Evolutionary conservation across 116 monocot species (phyloP), one percentile per base, ranked within the genome.

Genomic region (Thalassia testudinum): DNA sequence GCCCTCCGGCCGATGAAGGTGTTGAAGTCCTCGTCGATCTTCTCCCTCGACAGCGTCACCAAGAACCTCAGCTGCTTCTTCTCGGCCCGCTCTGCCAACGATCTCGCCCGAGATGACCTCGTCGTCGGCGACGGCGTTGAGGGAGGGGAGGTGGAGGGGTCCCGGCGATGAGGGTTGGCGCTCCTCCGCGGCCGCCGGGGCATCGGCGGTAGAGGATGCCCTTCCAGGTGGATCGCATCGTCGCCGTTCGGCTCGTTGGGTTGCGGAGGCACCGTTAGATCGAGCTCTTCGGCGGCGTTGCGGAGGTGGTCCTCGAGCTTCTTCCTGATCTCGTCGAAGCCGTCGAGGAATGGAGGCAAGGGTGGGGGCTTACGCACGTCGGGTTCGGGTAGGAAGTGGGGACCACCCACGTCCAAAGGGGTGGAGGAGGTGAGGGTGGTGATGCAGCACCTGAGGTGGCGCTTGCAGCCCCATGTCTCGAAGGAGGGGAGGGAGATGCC

Each of bases 11-110:
- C 84, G 21, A 76, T 84, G 60, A 84, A 28, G 21, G 75, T 54
- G 47, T 69, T 79, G 53, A 79, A n/a, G 60, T 85, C 84, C 72
- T 85, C 84, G 24, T 79, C 76, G 64, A 85, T 76, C 72, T n/a
- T n/a, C n/a, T n/a, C n/a, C n/a, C n/a, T n/a, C n/a, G n/a, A n/a
- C n/a, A n/a, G n/a, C n/a, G n/a, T n/a, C n/a, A n/a, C n/a, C n/a
- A n/a, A n/a, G n/a, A n/a, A n/a, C n/a, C n/a, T n/a, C n/a, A n/a
- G n/a, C n/a, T n/a, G n/a, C n/a, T n/a, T n/a, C n/a, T n/a, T n/a
- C n/a, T n/a, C n/a, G n/a, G n/a, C n/a, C n/a, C n/a, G n/a, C n/a
- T n/a, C n/a, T n/a, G n/a, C n/a, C n/a, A n/a, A n/a, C n/a, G n/a
- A n/a, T n/a, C n/a, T 85, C 84, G 29, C 73, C 50, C 23, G 68